These are phyloP conservation scores for Euphorbia schlechtendalii DNA, from an alignment of 441 rosid genomes.

Conservation along the genomic window DNA sequence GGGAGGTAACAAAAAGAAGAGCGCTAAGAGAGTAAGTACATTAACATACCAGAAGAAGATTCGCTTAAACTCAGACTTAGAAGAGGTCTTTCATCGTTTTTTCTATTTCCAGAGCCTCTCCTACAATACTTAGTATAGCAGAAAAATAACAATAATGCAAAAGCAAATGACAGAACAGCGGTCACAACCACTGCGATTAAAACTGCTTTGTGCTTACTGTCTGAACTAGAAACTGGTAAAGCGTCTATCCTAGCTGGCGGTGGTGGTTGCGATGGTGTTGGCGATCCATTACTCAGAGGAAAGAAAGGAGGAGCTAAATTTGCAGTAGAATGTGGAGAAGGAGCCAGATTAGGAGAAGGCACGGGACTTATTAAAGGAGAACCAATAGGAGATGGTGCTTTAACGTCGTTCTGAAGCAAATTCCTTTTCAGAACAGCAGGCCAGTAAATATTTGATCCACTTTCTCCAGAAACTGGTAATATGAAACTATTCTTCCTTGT, in stretches of 20 bases:
- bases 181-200: conserved; percentile 69
- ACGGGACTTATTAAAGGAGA: conserved; percentile 19
- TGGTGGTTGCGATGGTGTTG: conserved; percentile 23
- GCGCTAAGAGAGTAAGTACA: conserved; percentile 7
- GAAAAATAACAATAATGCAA: conserved; percentile 59
- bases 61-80: conserved; percentile 73
- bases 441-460: conserved; percentile 26
- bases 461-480: conserved; percentile 32
- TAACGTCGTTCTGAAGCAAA: conserved; percentile 31
- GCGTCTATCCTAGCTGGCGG: conserved; percentile 22
- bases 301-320: conserved; percentile 26
- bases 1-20: conserved; percentile 11
- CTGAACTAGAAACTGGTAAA: conserved; percentile 25
- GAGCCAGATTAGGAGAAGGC: conserved; percentile 15
- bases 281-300: conserved; percentile 21
- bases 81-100: conserved; percentile 80
- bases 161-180: conserved; percentile 53
- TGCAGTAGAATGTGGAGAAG: conserved; percentile 20
- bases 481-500: conserved; percentile 41
- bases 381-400: conserved; percentile 16
- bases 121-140: conserved; percentile 47
- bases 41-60: conserved; percentile 52
- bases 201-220: conserved; percentile 31
- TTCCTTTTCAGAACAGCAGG: conserved; percentile 34
- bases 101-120: conserved; percentile 31